Evolutionary conservation across 257 asterid genomes (phyloP).

Genomic region (Cynanchum wilfordii): DNA sequence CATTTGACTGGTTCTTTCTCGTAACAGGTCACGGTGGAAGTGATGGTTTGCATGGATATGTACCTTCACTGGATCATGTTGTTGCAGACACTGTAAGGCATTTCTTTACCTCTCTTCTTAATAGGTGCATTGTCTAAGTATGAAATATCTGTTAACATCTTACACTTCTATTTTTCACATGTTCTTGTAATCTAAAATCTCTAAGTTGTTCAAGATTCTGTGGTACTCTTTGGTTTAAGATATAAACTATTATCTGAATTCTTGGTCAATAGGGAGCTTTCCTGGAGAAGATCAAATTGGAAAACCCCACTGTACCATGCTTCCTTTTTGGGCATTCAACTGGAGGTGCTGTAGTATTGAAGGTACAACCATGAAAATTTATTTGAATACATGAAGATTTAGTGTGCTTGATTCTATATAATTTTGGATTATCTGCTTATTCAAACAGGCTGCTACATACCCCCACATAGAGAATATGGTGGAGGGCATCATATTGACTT

Average conservation of each 20-base stretch:
- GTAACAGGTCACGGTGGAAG: conserved; percentile 96
- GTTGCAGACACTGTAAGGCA: conserved; percentile 89
- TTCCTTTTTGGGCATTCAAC: conserved; percentile 97
- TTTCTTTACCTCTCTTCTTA: too few relatives aligned
- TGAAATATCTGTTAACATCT: neutral
- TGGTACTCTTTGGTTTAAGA: neutral
- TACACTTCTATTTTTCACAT: neutral
- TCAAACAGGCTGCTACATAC: conserved; percentile 69
- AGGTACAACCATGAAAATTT: conserved; percentile 41
- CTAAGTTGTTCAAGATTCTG: neutral
- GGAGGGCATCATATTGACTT: conserved; percentile 89
- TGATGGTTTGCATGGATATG: conserved; percentile 99
- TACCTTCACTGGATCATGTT: conserved; percentile 94
- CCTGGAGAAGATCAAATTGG: conserved; percentile 62
- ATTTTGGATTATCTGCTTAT: conserved; percentile 11
- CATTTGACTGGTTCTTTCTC: conserved; percentile 16
- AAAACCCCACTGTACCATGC: conserved; percentile 80
- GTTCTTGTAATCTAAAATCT: neutral
- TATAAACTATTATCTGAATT: conserved; percentile 4
- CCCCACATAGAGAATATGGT: conserved; percentile 72
- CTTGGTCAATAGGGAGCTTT: conserved; percentile 53
- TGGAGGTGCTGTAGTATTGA: conserved; percentile 95
- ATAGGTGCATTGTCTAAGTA: neutral
- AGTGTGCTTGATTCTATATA: neutral
- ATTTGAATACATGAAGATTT: neutral